These are phyloP conservation scores for Vigna nakashimae DNA, from an alignment of 306 rosid genomes.

Conservation along the genomic window DNA sequence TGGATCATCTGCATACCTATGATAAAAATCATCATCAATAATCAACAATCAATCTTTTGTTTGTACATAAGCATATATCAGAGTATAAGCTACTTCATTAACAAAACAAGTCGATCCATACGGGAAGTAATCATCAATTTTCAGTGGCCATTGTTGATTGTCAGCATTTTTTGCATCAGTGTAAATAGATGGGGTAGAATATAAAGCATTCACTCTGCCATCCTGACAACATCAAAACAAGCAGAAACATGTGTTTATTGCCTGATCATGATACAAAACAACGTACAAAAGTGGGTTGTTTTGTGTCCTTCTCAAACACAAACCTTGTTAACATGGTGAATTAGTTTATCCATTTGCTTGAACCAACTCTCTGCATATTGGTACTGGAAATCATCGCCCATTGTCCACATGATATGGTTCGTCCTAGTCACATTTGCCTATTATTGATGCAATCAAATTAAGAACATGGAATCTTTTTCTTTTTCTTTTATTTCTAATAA, in stretches of 20 bases:
- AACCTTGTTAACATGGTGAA: constrained; percentile 21
- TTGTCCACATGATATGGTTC: constrained; percentile 24
- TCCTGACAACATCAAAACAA: constrained; percentile 11
- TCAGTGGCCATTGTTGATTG: constrained; percentile 15
- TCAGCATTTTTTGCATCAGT: constrained; percentile 16
- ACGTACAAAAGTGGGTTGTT: neutral
- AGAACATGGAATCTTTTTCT: neutral
- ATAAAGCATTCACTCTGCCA: constrained; percentile 18
- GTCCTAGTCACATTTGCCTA: constrained; percentile 15
- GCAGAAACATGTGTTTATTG: neutral
- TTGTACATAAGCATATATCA: neutral
- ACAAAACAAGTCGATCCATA: neutral
- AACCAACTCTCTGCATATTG: constrained; percentile 21
- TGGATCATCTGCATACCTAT: neutral
- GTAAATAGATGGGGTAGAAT: constrained; percentile 21
- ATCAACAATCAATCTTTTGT: neutral
- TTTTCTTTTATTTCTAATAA: neutral
- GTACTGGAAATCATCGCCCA: constrained; percentile 25
- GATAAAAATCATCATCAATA: neutral
- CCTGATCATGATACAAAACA: neutral
- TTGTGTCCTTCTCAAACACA: neutral
- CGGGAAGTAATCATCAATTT: constrained; percentile 26
- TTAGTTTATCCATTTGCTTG: constrained; percentile 19
- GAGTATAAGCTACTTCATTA: neutral
- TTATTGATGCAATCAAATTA: neutral